Evolutionary conservation across 169 alveolate species (phyloP).

Genomic region (Ichthyophthirius multifiliis): DNA sequence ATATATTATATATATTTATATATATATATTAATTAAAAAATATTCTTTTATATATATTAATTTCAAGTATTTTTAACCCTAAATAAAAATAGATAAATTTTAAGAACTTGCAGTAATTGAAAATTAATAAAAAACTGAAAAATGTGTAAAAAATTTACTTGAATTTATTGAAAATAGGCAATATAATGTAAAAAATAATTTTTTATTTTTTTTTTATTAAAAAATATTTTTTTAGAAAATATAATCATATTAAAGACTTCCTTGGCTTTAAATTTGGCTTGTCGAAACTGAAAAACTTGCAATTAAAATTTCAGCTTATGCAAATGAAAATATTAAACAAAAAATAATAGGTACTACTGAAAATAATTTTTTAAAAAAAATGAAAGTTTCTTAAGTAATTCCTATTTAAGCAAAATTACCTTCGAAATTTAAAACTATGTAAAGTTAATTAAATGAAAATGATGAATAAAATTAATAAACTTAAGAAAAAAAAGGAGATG

Average conservation of each 20-base stretch:
- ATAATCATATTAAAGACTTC: background rate
- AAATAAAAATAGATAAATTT: constrained; percentile 2
- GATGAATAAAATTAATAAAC: too few species aligned
- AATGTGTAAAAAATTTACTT: background rate
- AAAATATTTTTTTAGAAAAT: too few species aligned
- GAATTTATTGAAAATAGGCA: background rate
- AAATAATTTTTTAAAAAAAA: too few species aligned
- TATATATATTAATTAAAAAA: background rate
- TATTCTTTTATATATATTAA: background rate
- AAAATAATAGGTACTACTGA: too few species aligned
- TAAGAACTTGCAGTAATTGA: background rate
- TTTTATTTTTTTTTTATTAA: too few species aligned
- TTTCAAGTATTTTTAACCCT: too few species aligned
- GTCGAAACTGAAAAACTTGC: background rate
- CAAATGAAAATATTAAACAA: background rate
- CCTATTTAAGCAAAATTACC: too few species aligned
- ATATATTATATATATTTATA: too few species aligned
- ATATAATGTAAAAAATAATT: background rate
- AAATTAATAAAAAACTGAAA: background rate
- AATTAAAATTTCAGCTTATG: background rate
- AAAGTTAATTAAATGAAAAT: too few species aligned
- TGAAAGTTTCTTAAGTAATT: too few species aligned
- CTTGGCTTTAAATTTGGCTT: background rate
- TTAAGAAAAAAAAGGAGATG: too few species aligned
- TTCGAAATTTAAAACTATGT: too few species aligned